phyloP scores from a whole-genome alignment of 2,329 filamentous ascomycete genomes.

The Aspergillus bombycis region DNA sequence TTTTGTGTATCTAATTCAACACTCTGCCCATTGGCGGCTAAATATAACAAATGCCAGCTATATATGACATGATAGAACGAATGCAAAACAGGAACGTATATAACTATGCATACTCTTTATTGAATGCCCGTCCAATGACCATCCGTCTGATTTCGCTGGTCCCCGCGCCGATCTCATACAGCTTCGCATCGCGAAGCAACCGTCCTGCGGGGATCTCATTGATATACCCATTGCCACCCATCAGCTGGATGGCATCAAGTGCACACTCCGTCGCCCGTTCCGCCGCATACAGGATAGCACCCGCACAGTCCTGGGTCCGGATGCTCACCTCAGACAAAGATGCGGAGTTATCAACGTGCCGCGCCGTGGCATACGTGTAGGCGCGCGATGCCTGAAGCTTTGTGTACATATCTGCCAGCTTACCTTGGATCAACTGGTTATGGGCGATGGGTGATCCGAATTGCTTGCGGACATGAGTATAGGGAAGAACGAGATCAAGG shows the following conservation, averaged over 20 bases:
- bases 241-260: conserved; percentile 85
- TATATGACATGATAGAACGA: not conserved
- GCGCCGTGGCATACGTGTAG: conserved; percentile 85
- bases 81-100: not conserved
- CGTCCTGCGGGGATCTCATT: conserved; percentile 92
- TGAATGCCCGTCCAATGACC: conserved; percentile 91
- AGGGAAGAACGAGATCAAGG: conserved; percentile 84
- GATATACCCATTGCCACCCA: conserved; percentile 94
- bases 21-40: conserved; percentile 3
- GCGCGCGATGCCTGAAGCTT: conserved; percentile 81
- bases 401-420: conserved; percentile 96
- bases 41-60: conserved; percentile 6
- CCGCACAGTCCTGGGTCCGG: conserved; percentile 88
- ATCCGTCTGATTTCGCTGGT: conserved; percentile 93
- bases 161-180: conserved; percentile 97
- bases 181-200: conserved; percentile 73
- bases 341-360: conserved; percentile 74
- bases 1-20: conserved; percentile 10
- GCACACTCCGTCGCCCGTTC: conserved; percentile 83
- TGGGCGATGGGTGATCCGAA: conserved; percentile 85
- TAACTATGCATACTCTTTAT: conserved; percentile 70
- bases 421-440: conserved; percentile 91
- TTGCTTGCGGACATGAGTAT: conserved; percentile 85
- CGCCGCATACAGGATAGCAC: conserved; percentile 89
- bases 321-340: conserved; percentile 51